These are phyloP conservation scores for Aspergillus latus DNA, from an alignment of 2,329 filamentous ascomycete species.

Conservation along the genomic window DNA sequence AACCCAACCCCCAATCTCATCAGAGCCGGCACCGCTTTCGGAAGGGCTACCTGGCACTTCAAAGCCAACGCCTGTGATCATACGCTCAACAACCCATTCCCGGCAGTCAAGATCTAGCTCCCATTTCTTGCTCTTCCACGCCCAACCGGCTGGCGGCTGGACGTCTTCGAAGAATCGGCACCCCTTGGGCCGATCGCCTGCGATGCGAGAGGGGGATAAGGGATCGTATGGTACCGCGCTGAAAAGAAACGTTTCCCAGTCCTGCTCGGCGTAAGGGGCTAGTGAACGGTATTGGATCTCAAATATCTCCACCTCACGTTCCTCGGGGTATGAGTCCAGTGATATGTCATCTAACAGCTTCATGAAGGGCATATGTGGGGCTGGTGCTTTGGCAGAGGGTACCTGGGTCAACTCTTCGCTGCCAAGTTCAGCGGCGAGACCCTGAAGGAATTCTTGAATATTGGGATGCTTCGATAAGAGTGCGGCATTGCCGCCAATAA, in stretches of 20 bases:
- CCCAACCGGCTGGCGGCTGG: slow-evolving; percentile 78
- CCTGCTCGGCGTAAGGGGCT: slow-evolving; percentile 55
- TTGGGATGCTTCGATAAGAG: slow-evolving; percentile 70
- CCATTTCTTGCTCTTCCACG: slow-evolving; percentile 98
- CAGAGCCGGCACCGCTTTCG: slow-evolving; percentile 78
- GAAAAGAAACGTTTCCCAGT: slow-evolving; percentile 95
- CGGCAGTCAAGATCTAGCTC: slow-evolving; percentile 82
- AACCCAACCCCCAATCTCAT: slow-evolving; percentile 74
- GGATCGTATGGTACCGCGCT: slow-evolving; percentile 82
- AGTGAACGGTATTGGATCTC: slow-evolving; percentile 73
- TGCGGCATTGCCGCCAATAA: slow-evolving; percentile 70
- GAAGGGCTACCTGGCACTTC: slow-evolving; percentile 54
- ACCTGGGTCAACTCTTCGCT: slow-evolving; percentile 17
- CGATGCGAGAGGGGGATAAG: slow-evolving; percentile 72
- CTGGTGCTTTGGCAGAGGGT: slow-evolving; percentile 32
- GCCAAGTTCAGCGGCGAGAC: slow-evolving; percentile 30
- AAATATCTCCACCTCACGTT: slow-evolving; percentile 92
- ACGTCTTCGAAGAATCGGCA: slow-evolving; percentile 97
- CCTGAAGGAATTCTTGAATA: slow-evolving; percentile 61
- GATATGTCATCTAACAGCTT: slow-evolving; percentile 66
- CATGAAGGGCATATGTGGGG: slow-evolving; percentile 54
- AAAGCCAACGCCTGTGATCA: slow-evolving; percentile 93
- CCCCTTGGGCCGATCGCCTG: slow-evolving; percentile 73
- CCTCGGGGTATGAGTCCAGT: slow-evolving; percentile 80
- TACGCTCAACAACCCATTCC: slow-evolving; percentile 97